A percentile compares a stretch with the other conserved stretches of the same genome.
These are phyloP conservation scores for Silene noctiflora DNA, from an alignment of 179 eudicot genomes.

Conservation along the genomic window DNA sequence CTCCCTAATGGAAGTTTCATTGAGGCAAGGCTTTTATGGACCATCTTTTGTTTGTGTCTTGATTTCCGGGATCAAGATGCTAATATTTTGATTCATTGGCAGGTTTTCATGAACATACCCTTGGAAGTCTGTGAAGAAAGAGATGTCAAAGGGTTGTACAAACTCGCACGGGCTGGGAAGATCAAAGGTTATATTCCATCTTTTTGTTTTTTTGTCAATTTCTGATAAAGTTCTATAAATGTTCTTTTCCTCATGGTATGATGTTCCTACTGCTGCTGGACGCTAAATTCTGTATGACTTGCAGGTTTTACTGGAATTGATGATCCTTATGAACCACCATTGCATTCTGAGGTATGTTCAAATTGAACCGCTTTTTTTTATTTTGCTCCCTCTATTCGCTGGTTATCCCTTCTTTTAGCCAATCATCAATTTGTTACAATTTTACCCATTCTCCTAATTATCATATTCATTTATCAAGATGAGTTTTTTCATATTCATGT, in stretches of 20 bases:
- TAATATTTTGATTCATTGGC: constrained; percentile 17
- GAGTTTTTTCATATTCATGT: no score
- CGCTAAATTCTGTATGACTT: not conserved
- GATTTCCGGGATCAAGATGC: not conserved
- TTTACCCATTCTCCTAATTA: no score
- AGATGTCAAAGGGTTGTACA: constrained; percentile 90
- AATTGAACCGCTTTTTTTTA: constrained; percentile 3
- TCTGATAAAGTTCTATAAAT: not conserved
- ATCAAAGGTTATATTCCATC: constrained; percentile 51
- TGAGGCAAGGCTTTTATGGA: constrained; percentile 46
- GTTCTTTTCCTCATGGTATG: not conserved
- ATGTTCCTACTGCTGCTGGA: not conserved
- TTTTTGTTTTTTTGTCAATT: constrained; percentile 9
- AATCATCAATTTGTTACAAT: no score
- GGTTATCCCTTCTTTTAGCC: no score
- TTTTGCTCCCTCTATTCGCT: not conserved
- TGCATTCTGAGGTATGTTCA: constrained; percentile 20
- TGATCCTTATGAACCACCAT: constrained; percentile 72
- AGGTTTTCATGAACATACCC: constrained; percentile 92
- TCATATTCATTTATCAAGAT: no score
- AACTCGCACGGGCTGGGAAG: constrained; percentile 95
- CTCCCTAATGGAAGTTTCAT: constrained; percentile 61
- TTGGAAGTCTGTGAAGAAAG: constrained; percentile 79
- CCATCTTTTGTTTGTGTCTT: not conserved
- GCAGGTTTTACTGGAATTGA: constrained; percentile 97